These are phyloP conservation scores for Cinnamomum micranthum DNA, from an alignment of 164 flowering plant genomes.

Conservation along the genomic window DNA sequence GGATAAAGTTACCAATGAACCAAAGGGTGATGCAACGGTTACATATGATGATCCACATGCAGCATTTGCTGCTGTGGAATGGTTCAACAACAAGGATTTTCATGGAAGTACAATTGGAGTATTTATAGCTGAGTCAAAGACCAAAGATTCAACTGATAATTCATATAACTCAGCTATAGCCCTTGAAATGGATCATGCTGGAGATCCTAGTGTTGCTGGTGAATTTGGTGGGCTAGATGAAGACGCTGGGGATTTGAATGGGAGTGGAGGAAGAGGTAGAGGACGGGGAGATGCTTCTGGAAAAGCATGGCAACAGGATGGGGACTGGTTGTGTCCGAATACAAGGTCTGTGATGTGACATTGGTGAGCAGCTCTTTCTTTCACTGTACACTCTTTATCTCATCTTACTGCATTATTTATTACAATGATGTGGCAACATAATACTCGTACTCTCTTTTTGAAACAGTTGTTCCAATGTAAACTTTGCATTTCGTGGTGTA, in stretches of 20 bases:
- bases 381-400: constrained; percentile 27
- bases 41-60: constrained; percentile 99
- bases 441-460: constrained; percentile 23
- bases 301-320: constrained; percentile 96
- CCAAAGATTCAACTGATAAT: constrained; percentile 43
- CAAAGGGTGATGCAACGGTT: constrained; percentile 98
- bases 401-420: background rate
- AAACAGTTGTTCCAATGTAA: constrained; percentile 90
- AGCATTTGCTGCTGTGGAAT: constrained; percentile 94
- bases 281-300: constrained; percentile 71
- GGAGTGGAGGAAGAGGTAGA: constrained; percentile 61
- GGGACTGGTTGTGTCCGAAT: constrained; percentile 97
- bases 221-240: constrained; percentile 45
- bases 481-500: constrained; percentile 97
- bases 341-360: constrained; percentile 99
- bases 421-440: constrained; percentile 2
- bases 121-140: constrained; percentile 78
- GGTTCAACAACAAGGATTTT: constrained; percentile 96
- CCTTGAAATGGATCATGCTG: constrained; percentile 21
- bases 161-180: constrained; percentile 23
- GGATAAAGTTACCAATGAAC: constrained; percentile 87
- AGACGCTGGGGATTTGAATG: constrained; percentile 45
- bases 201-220: constrained; percentile 31
- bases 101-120: constrained; percentile 89
- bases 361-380: constrained; percentile 98